Base-by-base conservation (phyloP, 192 early-diverging fungal genomes). In the Piromyces sp. region DNA sequence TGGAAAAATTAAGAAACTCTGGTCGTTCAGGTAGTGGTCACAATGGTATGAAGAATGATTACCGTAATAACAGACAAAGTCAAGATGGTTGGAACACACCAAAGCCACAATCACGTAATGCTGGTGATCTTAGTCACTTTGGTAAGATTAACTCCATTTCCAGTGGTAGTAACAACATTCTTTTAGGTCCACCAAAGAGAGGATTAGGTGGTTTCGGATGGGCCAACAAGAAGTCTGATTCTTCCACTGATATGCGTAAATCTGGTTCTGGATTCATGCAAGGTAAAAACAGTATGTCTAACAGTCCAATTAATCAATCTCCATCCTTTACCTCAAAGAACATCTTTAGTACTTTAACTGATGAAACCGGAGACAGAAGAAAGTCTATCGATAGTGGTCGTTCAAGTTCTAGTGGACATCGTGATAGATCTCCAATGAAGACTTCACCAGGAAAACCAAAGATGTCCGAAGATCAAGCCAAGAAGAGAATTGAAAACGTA, bases 101-200 rank as follows among this genome's bases (percentile, higher is more conserved):
- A 80, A 80, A 80, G 11, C 26, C 83, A 58, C 84, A 84, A 87
- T 86, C 81, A 83, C 88, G 87, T 87, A 89, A 86, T 83, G 88
- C 90, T 7, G 93, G 92, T 36, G 94, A 96, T 81, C 82, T 95
- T 58, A 87, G 90, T 29, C 87, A 88, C 68, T 95, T 96, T 86
- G 95, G 95, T 40, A 89, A 94, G 80, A 85, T 93, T 3, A 89
- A 87, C 38, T 86, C 92, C 42, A 90, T 94, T 81, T 88, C 92
- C 33, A 83, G 86, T 80, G 87, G 88, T 29, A 86, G 84, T 79
- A 83, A 82, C 79, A 86, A 81, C 79, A 85, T 80, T 83, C 87
- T 82, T n/a, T 85, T 89, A 13, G 82, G 82, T 19, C 80, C 82
- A 38, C 85, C 86, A 16, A 79, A 87, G 7, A 83, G 84, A 31